A percentile compares a stretch with the other conserved stretches of the same genome.
Evolutionary conservation across 1,284 basidiomycete genomes (phyloP).

Genomic region (Xerocomus amazonicus): DNA sequence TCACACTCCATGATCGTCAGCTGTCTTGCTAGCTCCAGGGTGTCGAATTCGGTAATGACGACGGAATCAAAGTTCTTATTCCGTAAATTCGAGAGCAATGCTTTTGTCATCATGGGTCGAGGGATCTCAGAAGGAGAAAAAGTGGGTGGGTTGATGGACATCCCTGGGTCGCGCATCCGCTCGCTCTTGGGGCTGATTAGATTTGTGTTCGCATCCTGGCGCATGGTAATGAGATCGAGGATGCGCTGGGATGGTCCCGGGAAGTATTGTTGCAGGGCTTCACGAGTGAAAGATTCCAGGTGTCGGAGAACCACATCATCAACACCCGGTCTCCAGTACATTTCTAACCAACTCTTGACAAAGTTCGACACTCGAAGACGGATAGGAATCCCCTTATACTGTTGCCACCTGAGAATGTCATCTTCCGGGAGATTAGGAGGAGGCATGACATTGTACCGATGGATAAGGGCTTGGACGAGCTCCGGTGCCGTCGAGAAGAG

Average conservation of each 20-base stretch:
- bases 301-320: constrained; percentile 61
- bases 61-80: constrained; percentile 59
- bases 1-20: constrained; percentile 92
- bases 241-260: constrained; percentile 69
- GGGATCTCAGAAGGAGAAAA: constrained; percentile 60
- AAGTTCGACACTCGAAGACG: constrained; percentile 88
- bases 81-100: constrained; percentile 62
- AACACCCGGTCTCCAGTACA: constrained; percentile 75
- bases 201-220: constrained; percentile 43
- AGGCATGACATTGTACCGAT: constrained; percentile 76
- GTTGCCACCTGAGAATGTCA: constrained; percentile 75
- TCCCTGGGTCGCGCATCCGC: constrained; percentile 62
- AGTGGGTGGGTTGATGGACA: constrained; percentile 63
- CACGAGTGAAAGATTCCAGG: constrained; percentile 63
- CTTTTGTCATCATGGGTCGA: constrained; percentile 82
- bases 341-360: constrained; percentile 91
- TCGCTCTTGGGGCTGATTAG: constrained; percentile 55
- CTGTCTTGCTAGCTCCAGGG: constrained; percentile 90
- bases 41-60: constrained; percentile 86
- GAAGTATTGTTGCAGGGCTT: constrained; percentile 61
- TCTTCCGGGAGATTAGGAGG: constrained; percentile 55
- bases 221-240: constrained; percentile 62
- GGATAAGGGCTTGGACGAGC: constrained; percentile 73
- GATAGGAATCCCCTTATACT: constrained; percentile 84
- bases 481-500: constrained; percentile 81